Evolutionary conservation across 169 alveolate genomes (phyloP).

Genomic region (Pseudocohnilembus persalinus): DNA sequence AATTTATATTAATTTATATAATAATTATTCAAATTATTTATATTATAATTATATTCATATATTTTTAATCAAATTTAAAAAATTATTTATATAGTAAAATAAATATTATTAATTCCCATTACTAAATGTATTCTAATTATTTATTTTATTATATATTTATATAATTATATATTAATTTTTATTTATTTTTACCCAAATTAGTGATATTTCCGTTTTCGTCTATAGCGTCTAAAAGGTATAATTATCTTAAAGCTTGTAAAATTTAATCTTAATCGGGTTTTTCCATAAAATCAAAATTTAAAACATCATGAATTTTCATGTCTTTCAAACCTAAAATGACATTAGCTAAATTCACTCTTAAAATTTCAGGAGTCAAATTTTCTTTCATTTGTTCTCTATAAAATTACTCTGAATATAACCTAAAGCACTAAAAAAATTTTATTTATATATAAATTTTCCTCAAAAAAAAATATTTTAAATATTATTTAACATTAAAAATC

Average conservation of each 20-base stretch:
- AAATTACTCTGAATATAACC: conserved; percentile 71
- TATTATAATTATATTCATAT: too few relatives aligned
- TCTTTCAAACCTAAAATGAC: conserved; percentile 69
- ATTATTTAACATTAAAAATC: too few relatives aligned
- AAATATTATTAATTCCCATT: too few relatives aligned
- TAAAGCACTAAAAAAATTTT: conserved; percentile 46
- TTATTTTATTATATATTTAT: too few relatives aligned
- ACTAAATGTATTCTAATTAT: too few relatives aligned
- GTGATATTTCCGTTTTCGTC: conserved; percentile 69
- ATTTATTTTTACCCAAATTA: conserved; percentile 64
- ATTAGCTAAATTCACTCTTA: conserved; percentile 69
- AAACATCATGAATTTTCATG: conserved; percentile 80
- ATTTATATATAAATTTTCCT: too few relatives aligned
- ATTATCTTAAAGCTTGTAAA: conserved; percentile 62
- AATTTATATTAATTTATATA: too few relatives aligned
- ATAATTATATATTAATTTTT: too few relatives aligned
- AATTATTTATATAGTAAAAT: too few relatives aligned
- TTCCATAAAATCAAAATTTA: conserved; percentile 79
- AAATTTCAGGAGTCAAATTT: conserved; percentile 76
- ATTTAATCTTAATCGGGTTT: conserved; percentile 67
- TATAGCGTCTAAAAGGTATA: conserved; percentile 74
- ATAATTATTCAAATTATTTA: too few relatives aligned
- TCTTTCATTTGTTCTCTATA: conserved; percentile 72
- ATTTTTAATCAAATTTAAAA: too few relatives aligned
- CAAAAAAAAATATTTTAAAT: too few relatives aligned